Evolutionary conservation across 768 basidiomycete genomes (phyloP), one percentile per base, ranked within the genome.

Genomic region (Amanita pseudoporphyria): DNA sequence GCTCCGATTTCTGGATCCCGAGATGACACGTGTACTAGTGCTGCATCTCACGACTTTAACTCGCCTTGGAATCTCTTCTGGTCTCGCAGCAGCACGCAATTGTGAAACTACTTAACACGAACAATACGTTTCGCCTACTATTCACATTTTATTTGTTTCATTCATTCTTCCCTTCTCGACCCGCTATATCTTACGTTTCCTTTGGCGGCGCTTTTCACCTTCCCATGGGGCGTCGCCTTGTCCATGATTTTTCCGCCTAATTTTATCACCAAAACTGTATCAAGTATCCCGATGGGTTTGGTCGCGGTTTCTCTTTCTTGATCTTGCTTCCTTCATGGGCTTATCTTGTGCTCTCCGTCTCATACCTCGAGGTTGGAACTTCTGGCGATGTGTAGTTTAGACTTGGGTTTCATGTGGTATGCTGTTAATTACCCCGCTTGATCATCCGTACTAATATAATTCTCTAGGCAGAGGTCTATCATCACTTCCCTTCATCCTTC

Each of bases 261-360:
- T 39, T 50, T 50, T 50, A 43, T 43, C 26, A 6, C 7, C 21
- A 41, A 31, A 50, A 50, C 9, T 50, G 49, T 50, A 50, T 50
- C 49, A 50, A 50, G 31, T 50, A 50, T 43, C 21, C 42, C 39
- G 39, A 50, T 31, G 41, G 49, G 32, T 50, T 50, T 33, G 24
- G 31, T 50, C 19, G 19, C 21, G 45, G 22, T 19, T 41, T 41
- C 30, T 9, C 31, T 39, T 31, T 39, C 21, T 35, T 43, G 49
- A 21, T 43, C 12, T 42, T 42, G 39, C 33, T 33, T 19, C 30
- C 21, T 45, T 31, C 33, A 6, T n/a, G 19, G 6, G 13, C 22
- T 33, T 42, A 9, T 50, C 49, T 21, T 26, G 41, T 42, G 28
- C 18, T 24, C 18, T 28, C 9, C 37, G 19, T 19, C 28, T n/a